Percentiles rank a stretch among this genome's conserved stretches.
These are phyloP conservation scores for Poa pratensis DNA, from an alignment of 176 grass and related monocot genomes.

Conservation along the genomic window DNA sequence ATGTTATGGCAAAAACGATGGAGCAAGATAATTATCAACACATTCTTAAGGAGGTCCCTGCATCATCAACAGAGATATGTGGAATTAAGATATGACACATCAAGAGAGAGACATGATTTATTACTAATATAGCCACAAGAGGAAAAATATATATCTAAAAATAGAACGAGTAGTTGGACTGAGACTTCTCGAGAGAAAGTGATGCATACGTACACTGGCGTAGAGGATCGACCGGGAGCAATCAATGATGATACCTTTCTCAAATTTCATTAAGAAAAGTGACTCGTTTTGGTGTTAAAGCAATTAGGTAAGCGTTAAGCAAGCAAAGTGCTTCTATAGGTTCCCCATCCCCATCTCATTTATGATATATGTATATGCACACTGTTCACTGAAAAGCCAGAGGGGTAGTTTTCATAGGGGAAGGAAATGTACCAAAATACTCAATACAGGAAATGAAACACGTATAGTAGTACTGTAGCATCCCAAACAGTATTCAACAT, in stretches of 20 bases:
- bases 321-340: neutral
- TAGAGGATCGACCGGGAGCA: neutral
- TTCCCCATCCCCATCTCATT: constrained; percentile 7
- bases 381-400: too few relatives aligned
- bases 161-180: neutral
- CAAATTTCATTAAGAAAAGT: neutral
- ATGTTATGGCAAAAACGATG: neutral
- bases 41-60: too few relatives aligned
- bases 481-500: neutral
- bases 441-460: too few relatives aligned
- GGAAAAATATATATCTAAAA: neutral
- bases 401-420: too few relatives aligned
- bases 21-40: neutral
- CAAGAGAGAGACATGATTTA: neutral
- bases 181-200: neutral
- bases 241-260: constrained; percentile 8
- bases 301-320: constrained; percentile 43
- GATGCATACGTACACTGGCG: neutral
- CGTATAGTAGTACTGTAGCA: neutral
- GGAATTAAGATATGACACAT: neutral
- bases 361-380: too few relatives aligned
- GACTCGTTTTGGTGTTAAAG: constrained; percentile 2
- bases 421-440: neutral
- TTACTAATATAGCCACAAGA: constrained; percentile 2
- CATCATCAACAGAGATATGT: neutral